These are phyloP conservation scores for Solanum etuberosum DNA, from an alignment of 257 asterid genomes.

Conservation along the genomic window DNA sequence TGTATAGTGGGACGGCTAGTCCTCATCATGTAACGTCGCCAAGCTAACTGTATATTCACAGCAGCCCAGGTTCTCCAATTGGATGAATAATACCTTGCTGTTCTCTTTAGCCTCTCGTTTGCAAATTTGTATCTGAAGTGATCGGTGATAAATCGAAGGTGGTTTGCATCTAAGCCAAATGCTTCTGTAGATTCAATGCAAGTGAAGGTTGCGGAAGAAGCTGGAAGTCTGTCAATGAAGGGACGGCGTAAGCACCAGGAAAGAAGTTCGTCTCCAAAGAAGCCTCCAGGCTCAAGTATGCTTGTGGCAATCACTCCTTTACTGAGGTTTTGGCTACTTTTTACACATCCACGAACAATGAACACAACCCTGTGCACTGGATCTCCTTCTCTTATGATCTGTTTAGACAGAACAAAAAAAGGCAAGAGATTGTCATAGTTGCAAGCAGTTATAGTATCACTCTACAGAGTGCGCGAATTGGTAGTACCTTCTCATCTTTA, in stretches of 20 bases:
- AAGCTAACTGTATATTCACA: constrained; percentile 70
- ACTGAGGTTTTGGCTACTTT: constrained; percentile 67
- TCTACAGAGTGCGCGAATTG: neutral
- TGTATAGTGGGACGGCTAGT: constrained; percentile 23
- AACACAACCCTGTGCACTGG: constrained; percentile 70
- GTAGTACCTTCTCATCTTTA: constrained; percentile 78
- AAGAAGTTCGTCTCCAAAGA: constrained; percentile 83
- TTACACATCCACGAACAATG: constrained; percentile 63
- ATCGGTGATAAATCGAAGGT: constrained; percentile 64
- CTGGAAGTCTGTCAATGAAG: constrained; percentile 67
- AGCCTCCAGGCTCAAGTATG: constrained; percentile 64
- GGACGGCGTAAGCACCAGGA: constrained; percentile 96
- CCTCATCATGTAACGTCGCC: constrained; percentile 58
- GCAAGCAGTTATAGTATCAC: neutral
- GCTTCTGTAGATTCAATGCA: constrained; percentile 69
- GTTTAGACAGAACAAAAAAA: neutral
- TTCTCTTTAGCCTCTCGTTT: constrained; percentile 61
- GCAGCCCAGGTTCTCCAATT: constrained; percentile 98
- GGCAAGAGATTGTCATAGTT: neutral
- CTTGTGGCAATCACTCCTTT: constrained; percentile 62
- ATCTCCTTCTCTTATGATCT: constrained; percentile 92
- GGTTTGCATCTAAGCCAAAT: constrained; percentile 47
- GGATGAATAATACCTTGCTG: constrained; percentile 62
- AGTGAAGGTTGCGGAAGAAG: constrained; percentile 79
- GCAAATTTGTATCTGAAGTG: constrained; percentile 82